Evolutionary conservation across 192 early-diverging fungal species (phyloP), one percentile per base, ranked within the genome.

Genomic region (Entrophospora sp.): DNA sequence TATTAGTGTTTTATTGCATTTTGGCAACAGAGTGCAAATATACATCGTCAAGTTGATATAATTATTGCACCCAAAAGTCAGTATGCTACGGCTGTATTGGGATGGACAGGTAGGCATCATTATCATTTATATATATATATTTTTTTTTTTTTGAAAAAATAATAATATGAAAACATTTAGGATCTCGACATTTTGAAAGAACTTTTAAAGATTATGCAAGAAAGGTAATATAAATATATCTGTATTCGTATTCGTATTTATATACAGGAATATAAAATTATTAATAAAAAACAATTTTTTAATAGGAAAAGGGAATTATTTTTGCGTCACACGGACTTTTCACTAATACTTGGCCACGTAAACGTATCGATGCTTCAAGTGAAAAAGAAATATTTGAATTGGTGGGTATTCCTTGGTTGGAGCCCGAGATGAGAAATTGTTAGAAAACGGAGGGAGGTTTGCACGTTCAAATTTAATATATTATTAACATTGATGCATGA

Each of bases 21-120:
- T 61, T 43, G 61, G 6, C 73, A 74, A 22, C 73, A 69, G 22
- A 67, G 64, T 16, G 44, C 62, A 9, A 16, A 46, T 37, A 56
- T 74, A n/a, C 20, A 34, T 24, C 45, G 73, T 8, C 73, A 74
- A 49, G 62, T 74, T 1, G 73, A 74, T 37, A 31, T 74, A 3
- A 70, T 74, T 12, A 35, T 74, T 53, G 64, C 64, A 9, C 44
- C 68, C 2, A 24, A 38, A 24, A 62, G 38, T 10, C 64, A 70
- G 42, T 63, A 60, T 32, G 20, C 49, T 2, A 70, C 68, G 22
- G 55, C 69, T 1, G 31, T 74, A 5, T 24, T 74, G 4, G 73
- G 73, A 9, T 74, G 73, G 73, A 70, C 73, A 32, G 73, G 69
- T 68, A 34, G n/a, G n/a, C n/a, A n/a, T n/a, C n/a, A n/a, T n/a